Conservation (phyloP, 331 rosid species). For the Rhamnella rubrinervis region DNA sequence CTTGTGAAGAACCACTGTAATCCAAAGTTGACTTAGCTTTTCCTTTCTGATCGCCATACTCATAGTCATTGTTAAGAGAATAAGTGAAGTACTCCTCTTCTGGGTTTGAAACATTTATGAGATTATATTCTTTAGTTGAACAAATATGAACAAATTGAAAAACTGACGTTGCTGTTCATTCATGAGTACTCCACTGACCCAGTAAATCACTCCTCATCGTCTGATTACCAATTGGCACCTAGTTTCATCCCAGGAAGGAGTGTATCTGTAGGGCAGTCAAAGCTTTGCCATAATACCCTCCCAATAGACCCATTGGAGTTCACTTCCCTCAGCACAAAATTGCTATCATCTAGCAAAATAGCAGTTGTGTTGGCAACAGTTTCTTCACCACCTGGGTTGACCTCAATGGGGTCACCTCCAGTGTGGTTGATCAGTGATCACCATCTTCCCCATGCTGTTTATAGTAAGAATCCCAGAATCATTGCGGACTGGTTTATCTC, state of each 20-base stretch:
- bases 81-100: too few species aligned
- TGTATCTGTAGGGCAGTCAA: constrained; percentile 2
- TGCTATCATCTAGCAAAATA: background rate
- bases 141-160: too few species aligned
- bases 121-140: too few species aligned
- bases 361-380: background rate
- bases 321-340: background rate
- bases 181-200: too few species aligned
- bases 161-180: too few species aligned
- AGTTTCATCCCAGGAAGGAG: constrained; percentile 7
- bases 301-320: background rate
- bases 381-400: background rate
- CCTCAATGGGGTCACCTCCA: background rate
- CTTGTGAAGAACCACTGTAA: too few species aligned
- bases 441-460: background rate
- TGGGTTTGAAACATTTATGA: too few species aligned
- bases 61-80: too few species aligned
- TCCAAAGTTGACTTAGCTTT: too few species aligned
- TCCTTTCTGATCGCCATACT: too few species aligned
- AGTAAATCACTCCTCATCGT: too few species aligned
- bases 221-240: background rate
- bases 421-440: background rate
- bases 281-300: constrained; percentile 1
- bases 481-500: background rate
- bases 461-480: background rate